Percentiles rank a stretch among this genome's conserved stretches.
Evolutionary conservation across 331 rosid species (phyloP).

Genomic region (Spiraea crenata): DNA sequence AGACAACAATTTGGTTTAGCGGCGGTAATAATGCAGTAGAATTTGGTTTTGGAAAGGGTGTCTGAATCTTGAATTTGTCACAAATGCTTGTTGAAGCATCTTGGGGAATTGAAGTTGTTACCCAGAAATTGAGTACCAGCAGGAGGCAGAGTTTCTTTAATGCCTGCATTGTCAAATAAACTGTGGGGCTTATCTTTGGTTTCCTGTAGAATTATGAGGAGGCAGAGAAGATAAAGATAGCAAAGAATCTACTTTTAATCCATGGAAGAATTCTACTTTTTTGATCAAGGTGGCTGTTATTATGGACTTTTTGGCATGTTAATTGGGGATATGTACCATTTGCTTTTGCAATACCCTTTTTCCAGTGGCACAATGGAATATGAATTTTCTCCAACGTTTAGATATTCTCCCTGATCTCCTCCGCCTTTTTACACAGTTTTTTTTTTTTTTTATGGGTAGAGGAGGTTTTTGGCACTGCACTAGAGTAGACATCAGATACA

Average conservation of each 20-base stretch:
- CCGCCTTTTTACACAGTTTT: too few species aligned
- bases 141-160: conserved; percentile 29
- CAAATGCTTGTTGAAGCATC: conserved; percentile 30
- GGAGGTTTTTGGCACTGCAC: too few species aligned
- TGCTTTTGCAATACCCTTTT: background rate
- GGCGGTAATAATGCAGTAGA: conserved; percentile 31
- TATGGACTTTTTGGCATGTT: conserved; percentile 16
- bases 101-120: conserved; percentile 25
- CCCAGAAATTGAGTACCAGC: conserved; percentile 32
- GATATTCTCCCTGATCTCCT: background rate
- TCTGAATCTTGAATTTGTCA: conserved; percentile 32
- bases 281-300: background rate
- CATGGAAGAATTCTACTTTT: background rate
- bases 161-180: conserved; percentile 22
- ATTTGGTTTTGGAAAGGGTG: conserved; percentile 34
- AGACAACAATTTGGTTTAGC: conserved; percentile 38
- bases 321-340: background rate
- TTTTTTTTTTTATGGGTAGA: too few species aligned
- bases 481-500: too few species aligned
- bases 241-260: conserved; percentile 22
- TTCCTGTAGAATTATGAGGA: background rate
- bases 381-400: background rate
- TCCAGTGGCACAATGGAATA: background rate
- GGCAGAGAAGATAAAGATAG: background rate
- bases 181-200: background rate